A percentile compares a stretch with the other conserved stretches of the same genome.
Conservation (phyloP, 2,329 filamentous ascomycete species). For the Aspergillus quadricinctus region DNA sequence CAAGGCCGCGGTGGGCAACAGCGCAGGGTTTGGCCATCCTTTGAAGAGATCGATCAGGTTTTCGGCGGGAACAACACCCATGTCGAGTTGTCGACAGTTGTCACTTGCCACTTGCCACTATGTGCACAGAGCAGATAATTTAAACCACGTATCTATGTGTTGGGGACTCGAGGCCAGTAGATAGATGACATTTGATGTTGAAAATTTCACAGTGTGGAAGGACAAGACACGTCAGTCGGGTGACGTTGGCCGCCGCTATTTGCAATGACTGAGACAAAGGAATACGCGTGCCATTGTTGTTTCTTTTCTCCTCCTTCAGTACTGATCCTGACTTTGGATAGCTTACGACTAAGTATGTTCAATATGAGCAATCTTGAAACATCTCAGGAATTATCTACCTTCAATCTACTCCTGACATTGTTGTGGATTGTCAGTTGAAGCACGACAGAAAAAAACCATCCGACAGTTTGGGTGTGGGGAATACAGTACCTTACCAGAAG, state of each 20-base stretch:
- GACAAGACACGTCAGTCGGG: background rate
- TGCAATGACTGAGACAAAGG: background rate
- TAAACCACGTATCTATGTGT: background rate
- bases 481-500: background rate
- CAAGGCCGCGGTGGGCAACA: slow-evolving; percentile 64
- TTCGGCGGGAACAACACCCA: background rate
- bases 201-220: background rate
- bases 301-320: background rate
- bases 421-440: background rate
- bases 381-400: background rate
- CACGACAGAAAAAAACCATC: no score
- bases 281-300: background rate
- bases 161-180: no score
- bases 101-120: background rate
- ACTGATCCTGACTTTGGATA: background rate
- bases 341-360: no score
- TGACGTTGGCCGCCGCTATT: background rate
- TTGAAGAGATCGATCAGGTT: slow-evolving; percentile 39
- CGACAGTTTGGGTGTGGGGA: background rate
- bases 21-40: slow-evolving; percentile 49
- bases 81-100: background rate
- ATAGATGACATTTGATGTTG: background rate
- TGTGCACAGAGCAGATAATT: background rate
- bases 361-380: background rate
- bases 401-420: background rate